Conservation (phyloP, 306 rosid genomes). For the Begonia masoniana region DNA sequence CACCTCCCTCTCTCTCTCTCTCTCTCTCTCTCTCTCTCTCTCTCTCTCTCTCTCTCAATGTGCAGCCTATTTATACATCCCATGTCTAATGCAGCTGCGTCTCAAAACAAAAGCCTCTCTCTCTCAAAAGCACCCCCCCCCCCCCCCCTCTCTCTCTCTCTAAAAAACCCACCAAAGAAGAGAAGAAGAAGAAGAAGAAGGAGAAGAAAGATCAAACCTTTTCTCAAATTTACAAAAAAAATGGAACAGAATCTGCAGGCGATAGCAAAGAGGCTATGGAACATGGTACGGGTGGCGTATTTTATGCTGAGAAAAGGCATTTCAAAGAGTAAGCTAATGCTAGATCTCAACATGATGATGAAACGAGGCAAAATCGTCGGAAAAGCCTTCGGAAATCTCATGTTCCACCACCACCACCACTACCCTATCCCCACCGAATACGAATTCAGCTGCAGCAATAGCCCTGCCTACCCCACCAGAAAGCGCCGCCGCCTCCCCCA, state of each 20-base stretch:
- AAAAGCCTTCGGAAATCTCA: constrained; percentile 6
- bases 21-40: constrained; percentile 1
- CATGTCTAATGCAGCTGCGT: not conserved
- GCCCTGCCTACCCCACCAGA: constrained; percentile 10
- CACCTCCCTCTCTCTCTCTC: not conserved
- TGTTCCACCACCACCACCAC: constrained; percentile 11
- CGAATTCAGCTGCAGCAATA: constrained; percentile 18
- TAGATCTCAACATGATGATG: constrained; percentile 4
- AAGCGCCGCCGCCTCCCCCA: not conserved
- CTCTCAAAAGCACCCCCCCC: no score
- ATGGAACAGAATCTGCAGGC: constrained; percentile 19
- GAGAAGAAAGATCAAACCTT: not conserved
- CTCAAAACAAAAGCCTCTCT: constrained; percentile 6
- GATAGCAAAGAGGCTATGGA: constrained; percentile 44
- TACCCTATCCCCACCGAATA: not conserved
- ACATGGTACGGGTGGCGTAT: constrained; percentile 40
- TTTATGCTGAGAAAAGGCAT: constrained; percentile 47
- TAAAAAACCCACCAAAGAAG: not conserved
- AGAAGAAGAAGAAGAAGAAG: no score
- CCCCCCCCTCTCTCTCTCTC: constrained; percentile 10
- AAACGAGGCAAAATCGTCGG: constrained; percentile 11
- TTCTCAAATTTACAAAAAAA: constrained; percentile 7
- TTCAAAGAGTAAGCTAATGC: constrained; percentile 25
- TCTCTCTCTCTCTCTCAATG: constrained; percentile 3
- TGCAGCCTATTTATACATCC: constrained; percentile 13